Conservation (phyloP, 1,284 basidiomycete genomes). For the Phlebopus sp. region DNA sequence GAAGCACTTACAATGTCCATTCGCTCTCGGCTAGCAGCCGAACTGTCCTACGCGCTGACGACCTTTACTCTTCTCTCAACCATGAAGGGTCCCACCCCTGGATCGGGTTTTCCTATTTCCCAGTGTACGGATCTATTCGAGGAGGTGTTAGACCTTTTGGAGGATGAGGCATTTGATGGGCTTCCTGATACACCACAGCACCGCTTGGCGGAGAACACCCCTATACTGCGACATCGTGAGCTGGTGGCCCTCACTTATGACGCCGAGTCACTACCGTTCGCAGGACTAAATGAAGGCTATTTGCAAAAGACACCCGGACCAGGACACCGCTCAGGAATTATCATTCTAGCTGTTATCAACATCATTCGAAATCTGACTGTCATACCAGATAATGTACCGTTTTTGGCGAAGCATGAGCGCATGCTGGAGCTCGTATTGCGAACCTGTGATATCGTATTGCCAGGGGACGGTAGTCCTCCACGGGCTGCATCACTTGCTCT, state of each 20-base stretch:
- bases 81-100: constrained; percentile 58
- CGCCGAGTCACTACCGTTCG: constrained; percentile 56
- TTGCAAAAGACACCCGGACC: constrained; percentile 49
- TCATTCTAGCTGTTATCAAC: constrained; percentile 72
- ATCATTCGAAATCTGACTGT: constrained; percentile 86
- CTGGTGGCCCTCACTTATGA: constrained; percentile 60
- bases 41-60: constrained; percentile 88
- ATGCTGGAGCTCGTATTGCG: constrained; percentile 69
- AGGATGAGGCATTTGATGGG: constrained; percentile 76
- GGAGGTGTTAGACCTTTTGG: constrained; percentile 84
- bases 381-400: constrained; percentile 68
- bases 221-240: constrained; percentile 61
- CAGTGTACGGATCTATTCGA: constrained; percentile 83
- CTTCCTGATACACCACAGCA: constrained; percentile 40
- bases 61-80: constrained; percentile 85
- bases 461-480: constrained; percentile 39
- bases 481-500: constrained; percentile 54
- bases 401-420: constrained; percentile 64
- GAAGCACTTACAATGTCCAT: constrained; percentile 88
- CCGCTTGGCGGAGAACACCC: constrained; percentile 30
- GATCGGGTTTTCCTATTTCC: constrained; percentile 70
- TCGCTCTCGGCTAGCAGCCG: constrained; percentile 78
- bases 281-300: constrained; percentile 49
- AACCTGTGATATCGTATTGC: constrained; percentile 48
- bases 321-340: constrained; percentile 62